Evolutionary conservation across 352 stramenopile genomes (phyloP).

Genomic region (Globisporangium middletonii): DNA sequence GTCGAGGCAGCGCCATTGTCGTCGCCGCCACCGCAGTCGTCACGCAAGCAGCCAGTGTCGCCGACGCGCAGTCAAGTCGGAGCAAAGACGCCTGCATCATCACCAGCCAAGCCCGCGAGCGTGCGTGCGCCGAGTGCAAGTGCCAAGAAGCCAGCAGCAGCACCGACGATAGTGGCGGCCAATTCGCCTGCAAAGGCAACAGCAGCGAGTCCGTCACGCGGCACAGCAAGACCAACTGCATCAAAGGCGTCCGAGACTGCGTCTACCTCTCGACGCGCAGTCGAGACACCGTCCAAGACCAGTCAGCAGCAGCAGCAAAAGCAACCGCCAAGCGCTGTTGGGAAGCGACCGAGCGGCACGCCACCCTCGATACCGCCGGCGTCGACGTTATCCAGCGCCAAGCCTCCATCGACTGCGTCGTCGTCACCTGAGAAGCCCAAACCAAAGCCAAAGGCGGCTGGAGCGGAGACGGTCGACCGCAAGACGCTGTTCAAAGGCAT

Average conservation of each 20-base stretch:
- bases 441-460: not conserved
- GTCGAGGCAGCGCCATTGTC: not conserved
- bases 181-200: constrained; percentile 3
- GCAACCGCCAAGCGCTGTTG: not conserved
- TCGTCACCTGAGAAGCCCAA: constrained; percentile 1
- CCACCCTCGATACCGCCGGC: not conserved
- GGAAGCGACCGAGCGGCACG: constrained; percentile 10
- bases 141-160: not conserved
- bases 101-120: constrained; percentile 4
- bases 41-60: not conserved
- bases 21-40: not conserved
- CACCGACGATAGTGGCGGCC: not conserved
- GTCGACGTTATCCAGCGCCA: not conserved
- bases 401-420: constrained; percentile 6
- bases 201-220: constrained; percentile 2
- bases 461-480: constrained; percentile 9
- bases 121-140: not conserved
- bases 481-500: constrained; percentile 29
- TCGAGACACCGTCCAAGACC: constrained; percentile 3
- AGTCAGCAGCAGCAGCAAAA: constrained; percentile 3
- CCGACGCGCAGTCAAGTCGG: constrained; percentile 1
- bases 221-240: not conserved
- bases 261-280: not conserved
- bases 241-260: constrained; percentile 7
- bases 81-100: constrained; percentile 4